phyloP scores from a whole-genome alignment of 176 grass and related monocot genomes.

The Panicum miliaceum region DNA sequence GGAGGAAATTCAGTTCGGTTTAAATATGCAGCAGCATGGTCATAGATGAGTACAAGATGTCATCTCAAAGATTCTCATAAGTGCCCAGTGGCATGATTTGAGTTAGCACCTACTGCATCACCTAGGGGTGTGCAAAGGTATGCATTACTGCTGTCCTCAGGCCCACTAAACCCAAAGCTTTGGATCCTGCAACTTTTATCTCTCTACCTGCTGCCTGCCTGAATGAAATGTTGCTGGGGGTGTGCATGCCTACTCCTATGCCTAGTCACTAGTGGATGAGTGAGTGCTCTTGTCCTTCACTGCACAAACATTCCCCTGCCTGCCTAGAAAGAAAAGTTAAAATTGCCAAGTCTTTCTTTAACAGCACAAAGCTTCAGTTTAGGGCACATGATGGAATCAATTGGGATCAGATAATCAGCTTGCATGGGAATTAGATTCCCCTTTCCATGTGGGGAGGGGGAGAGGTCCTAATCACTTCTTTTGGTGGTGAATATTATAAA shows the following conservation, averaged over 20 bases:
- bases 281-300: conserved; percentile 34
- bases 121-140: conserved; percentile 50
- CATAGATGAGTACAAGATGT: conserved; percentile 43
- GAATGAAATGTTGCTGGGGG: conserved; percentile 25
- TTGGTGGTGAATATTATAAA: conserved; percentile 79
- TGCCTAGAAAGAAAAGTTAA: conserved; percentile 18
- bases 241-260: conserved; percentile 29
- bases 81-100: conserved; percentile 47
- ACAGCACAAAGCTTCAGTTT: conserved; percentile 3
- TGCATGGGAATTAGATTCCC: conserved; percentile 54
- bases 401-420: conserved; percentile 41
- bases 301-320: conserved; percentile 41
- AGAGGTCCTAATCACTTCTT: conserved; percentile 82
- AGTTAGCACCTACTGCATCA: conserved; percentile 45
- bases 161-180: conserved; percentile 59
- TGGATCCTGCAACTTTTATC: conserved; percentile 55
- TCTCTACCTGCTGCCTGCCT: conserved; percentile 30
- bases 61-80: conserved; percentile 50
- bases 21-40: neutral
- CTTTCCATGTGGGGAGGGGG: conserved; percentile 55
- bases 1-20: neutral
- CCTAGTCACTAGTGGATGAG: conserved; percentile 28
- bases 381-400: conserved; percentile 30
- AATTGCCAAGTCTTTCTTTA: conserved; percentile 60
- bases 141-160: conserved; percentile 42